A percentile compares a stretch with the other conserved stretches of the same genome.
Evolutionary conservation across 257 asterid genomes (phyloP).

Genomic region (Verbascum thapsus): DNA sequence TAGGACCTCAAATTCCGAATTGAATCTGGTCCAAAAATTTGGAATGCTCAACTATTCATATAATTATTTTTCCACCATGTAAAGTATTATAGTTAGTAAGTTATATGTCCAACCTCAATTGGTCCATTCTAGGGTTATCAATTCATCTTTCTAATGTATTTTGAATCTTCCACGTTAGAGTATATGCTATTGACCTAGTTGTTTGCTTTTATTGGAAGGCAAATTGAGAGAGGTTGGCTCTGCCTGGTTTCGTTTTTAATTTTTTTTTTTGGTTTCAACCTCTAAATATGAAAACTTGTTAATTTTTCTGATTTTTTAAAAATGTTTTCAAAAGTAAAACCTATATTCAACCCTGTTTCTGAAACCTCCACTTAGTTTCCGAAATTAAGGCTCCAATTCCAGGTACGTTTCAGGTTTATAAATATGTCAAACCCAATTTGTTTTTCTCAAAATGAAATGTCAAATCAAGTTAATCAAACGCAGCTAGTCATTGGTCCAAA

Average conservation of each 20-base stretch:
- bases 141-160: constrained; percentile 11
- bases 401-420: neutral
- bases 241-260: neutral
- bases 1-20: neutral
- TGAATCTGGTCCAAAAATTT: constrained; percentile 6
- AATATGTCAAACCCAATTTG: neutral
- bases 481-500: neutral
- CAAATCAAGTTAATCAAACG: neutral
- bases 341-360: too few species aligned
- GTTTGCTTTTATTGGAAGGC: neutral
- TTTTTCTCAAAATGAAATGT: neutral
- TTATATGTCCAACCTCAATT: neutral
- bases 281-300: too few species aligned
- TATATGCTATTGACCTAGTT: neutral
- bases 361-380: too few species aligned
- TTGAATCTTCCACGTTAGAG: neutral
- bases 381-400: neutral
- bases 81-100: neutral
- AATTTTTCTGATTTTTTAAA: too few species aligned
- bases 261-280: too few species aligned
- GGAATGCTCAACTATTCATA: neutral
- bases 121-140: constrained; percentile 1
- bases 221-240: neutral
- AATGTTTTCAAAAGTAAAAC: too few species aligned
- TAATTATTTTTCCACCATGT: neutral